A percentile compares a stretch with the other conserved stretches of the same genome.
phyloP scores from a whole-genome alignment of 805 yeast species.

The Kluyveromyces nonfermentans region DNA sequence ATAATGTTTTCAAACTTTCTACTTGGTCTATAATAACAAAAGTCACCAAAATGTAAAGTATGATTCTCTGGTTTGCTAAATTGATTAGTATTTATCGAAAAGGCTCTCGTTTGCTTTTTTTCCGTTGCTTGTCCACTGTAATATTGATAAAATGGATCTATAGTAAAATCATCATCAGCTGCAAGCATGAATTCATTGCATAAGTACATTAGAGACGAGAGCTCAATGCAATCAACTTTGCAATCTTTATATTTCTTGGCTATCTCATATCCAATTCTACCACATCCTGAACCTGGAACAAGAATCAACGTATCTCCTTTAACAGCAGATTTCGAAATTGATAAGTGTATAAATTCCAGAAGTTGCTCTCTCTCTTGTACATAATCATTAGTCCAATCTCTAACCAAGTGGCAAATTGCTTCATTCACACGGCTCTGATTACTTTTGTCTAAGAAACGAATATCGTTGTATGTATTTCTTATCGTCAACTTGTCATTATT shows the following conservation, averaged over 20 bases:
- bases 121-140: conserved; percentile 53
- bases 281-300: conserved; percentile 86
- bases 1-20: conserved; percentile 38
- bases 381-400: conserved; percentile 64
- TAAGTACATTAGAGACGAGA: conserved; percentile 64
- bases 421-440: conserved; percentile 46
- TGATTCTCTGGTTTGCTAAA: conserved; percentile 40
- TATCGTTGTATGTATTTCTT: background rate
- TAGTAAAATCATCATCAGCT: conserved; percentile 11
- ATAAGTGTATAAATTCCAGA: conserved; percentile 39
- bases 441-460: conserved; percentile 11
- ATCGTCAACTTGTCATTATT: background rate
- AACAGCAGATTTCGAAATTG: conserved; percentile 31
- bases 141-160: conserved; percentile 51
- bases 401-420: conserved; percentile 59
- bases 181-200: conserved; percentile 52
- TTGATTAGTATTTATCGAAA: conserved; percentile 18
- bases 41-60: conserved; percentile 49
- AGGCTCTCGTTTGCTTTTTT: conserved; percentile 41
- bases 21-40: conserved; percentile 40
- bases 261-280: conserved; percentile 63
- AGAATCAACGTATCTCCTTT: conserved; percentile 41
- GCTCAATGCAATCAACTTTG: conserved; percentile 65
- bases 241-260: conserved; percentile 31
- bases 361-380: conserved; percentile 45